Base-by-base conservation (phyloP, 352 stramenopile genomes). In the Globisporangium uncinulatum region DNA sequence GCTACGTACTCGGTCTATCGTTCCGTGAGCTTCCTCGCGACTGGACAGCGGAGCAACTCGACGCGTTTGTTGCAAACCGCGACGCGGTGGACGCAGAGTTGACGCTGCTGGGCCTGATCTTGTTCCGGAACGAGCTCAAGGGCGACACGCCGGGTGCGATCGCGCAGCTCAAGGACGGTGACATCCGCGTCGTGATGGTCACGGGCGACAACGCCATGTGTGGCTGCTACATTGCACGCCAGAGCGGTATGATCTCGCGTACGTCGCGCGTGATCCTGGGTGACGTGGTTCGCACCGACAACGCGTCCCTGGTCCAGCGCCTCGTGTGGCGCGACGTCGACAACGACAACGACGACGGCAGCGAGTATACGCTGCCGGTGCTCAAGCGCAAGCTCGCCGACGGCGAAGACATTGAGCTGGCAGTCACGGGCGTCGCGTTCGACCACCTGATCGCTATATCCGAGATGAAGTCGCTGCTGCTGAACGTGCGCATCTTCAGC, bases 71-170 rank as follows among this genome's bases (percentile, higher is more conserved):
- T 39, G 31, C 83, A 2, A 66, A 69, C 57, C 89, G 91, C 29
- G 81, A 93, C 43, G 70, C 84, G 6, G 73, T 96, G 1, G 89
- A 97, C 62, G 68, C 63, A 11, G 73, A 74, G 51, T 64, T 97
- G 15, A 72, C 59, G 11, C 79, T 97, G 47, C 48, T 89, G n/a
- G 89, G 91, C 48, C 70, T 97, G 10, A 79, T 97, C 39, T 86
- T 91, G 54, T 97, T 97, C 78, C 79, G 86, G 56, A 97, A 97
- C 51, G 71, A 86, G 32, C 74, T 97, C 34, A 95, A 94, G 68
- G 70, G 84, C 17, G 85, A 97, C 56, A 90, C 87, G 34, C 67
- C 65, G 29, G 73, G 79, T 9, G 89, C 88, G 6, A 86, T 97
- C 36, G 7, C 73, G 51, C 79, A 79, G 36, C 68, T 97, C 17